phyloP scores from a whole-genome alignment of 345 rosid species.

The Cardiospermum halicacabum region DNA sequence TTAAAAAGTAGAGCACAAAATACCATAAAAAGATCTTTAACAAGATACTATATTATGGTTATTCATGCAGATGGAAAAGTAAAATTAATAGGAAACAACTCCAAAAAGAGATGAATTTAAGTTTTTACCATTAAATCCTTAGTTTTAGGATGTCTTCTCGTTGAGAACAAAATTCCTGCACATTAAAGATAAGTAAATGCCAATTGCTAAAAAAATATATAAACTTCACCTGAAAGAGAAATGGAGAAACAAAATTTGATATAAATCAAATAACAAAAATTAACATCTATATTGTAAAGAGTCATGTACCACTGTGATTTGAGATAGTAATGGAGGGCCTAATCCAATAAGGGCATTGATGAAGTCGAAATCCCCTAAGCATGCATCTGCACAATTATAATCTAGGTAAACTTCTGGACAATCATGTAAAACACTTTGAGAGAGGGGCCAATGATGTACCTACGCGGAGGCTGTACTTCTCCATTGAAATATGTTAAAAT shows the following conservation, averaged over 20 bases:
- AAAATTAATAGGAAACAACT: not conserved
- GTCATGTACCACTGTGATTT: conserved; percentile 58
- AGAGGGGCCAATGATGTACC: conserved; percentile 39
- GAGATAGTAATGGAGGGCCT: conserved; percentile 80
- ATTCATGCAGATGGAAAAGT: not conserved
- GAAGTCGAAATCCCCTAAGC: conserved; percentile 89
- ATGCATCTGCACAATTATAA: conserved; percentile 59
- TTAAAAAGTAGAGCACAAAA: too few species aligned
- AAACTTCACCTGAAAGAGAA: too few species aligned
- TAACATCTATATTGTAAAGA: not conserved
- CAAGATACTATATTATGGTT: not conserved
- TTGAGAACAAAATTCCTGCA: conserved; percentile 72
- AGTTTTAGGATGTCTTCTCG: conserved; percentile 75
- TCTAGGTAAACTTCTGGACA: conserved; percentile 4
- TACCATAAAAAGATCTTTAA: too few species aligned
- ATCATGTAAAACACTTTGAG: conserved; percentile 12
- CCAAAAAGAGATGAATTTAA: conserved; percentile 5
- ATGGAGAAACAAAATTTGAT: conserved; percentile 14
- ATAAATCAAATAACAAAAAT: not conserved
- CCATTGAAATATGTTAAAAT: conserved; percentile 50
- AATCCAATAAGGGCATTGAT: conserved; percentile 90
- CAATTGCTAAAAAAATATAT: too few species aligned
- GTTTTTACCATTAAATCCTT: conserved; percentile 64
- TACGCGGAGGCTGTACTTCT: conserved; percentile 65
- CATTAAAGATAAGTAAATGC: too few species aligned